Conservation (phyloP, 495 filamentous ascomycete genomes). For the Aspergillus cavernicola region DNA sequence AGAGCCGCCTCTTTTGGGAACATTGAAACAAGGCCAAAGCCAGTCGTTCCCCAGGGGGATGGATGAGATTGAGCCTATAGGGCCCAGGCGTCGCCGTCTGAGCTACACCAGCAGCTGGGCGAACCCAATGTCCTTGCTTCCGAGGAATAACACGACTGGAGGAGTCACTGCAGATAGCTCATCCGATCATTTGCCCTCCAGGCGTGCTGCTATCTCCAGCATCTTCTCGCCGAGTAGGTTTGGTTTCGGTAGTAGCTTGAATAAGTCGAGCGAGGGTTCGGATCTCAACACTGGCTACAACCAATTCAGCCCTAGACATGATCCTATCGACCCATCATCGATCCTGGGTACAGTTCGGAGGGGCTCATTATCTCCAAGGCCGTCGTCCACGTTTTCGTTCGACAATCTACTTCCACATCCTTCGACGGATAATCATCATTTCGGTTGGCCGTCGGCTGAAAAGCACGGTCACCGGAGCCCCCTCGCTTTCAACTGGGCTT, state of each 20-base stretch:
- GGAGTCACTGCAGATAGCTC: constrained; percentile 41
- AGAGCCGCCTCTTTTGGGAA: constrained; percentile 65
- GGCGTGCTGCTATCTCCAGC: constrained; percentile 41
- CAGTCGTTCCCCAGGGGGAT: constrained; percentile 75
- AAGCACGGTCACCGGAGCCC: constrained; percentile 52
- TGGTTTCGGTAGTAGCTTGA: constrained; percentile 39
- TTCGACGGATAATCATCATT: constrained; percentile 71
- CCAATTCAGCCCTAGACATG: constrained; percentile 58
- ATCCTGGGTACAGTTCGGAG: constrained; percentile 52
- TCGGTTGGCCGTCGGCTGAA: constrained; percentile 58
- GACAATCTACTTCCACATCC: constrained; percentile 70
- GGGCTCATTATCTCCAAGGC: constrained; percentile 67
- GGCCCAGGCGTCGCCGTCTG: constrained; percentile 59
- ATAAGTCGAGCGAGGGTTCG: constrained; percentile 39
- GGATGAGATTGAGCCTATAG: constrained; percentile 66
- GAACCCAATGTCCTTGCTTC: constrained; percentile 53
- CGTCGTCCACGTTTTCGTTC: constrained; percentile 73
- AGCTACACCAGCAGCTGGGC: constrained; percentile 61
- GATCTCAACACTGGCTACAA: constrained; percentile 52
- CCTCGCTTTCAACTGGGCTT: constrained; percentile 56
- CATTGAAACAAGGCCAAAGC: constrained; percentile 71
- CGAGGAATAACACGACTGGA: constrained; percentile 41
- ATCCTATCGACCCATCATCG: constrained; percentile 53
- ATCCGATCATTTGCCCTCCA: constrained; percentile 42
- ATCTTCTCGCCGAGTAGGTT: constrained; percentile 45